Base-by-base conservation (phyloP, 148 eudicot species). In the Pharnaceum exiguum region DNA sequence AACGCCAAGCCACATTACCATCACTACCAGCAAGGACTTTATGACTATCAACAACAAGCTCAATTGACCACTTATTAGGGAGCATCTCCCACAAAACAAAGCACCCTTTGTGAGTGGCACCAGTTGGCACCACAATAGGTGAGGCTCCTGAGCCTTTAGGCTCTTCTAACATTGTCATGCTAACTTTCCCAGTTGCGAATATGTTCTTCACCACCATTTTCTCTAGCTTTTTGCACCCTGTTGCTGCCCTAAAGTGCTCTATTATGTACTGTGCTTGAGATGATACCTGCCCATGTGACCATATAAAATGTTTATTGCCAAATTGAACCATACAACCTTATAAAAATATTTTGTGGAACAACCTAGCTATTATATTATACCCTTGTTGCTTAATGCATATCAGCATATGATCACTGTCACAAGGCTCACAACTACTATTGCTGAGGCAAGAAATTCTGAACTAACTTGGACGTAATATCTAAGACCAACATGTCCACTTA, bases 41-140 rank as follows among this genome's bases (percentile, higher is more conserved):
- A 61, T 80, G 88, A 3, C 86, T 83, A 33, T 56, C 88, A 9
- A 85, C 96, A 47, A 76, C 86, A 23, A 93, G 79, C 82, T 93
- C 98, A 45, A 93, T 79, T 24, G 81, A 68, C 96, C 98, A 93
- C 59, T 82, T 93, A 65, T 77, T 67, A 48, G 96, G 98, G 23
- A 83, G 60, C 98, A 93, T 93, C 49, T 88, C 95, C 98, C 98
- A 93, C 70, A 85, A 72, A 3, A 93, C 96, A 65, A 93, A 93
- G 67, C 98, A 93, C 3, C 98, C 98, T 50, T 81, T 81, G 23
- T 85, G 86, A 0, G 76, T 37, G 12, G 55, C 69, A 17, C 75
- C 70, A 10, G 46, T 40, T 10, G 62, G 61, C 7, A 59, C 63
- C 17, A 70, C 51, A 4, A 39, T 59, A 1, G 79, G 43, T 0